Evolutionary conservation across 2,329 filamentous ascomycete species (phyloP), one percentile per base, ranked within the genome.

Genomic region (Orbilia ellipsospora): DNA sequence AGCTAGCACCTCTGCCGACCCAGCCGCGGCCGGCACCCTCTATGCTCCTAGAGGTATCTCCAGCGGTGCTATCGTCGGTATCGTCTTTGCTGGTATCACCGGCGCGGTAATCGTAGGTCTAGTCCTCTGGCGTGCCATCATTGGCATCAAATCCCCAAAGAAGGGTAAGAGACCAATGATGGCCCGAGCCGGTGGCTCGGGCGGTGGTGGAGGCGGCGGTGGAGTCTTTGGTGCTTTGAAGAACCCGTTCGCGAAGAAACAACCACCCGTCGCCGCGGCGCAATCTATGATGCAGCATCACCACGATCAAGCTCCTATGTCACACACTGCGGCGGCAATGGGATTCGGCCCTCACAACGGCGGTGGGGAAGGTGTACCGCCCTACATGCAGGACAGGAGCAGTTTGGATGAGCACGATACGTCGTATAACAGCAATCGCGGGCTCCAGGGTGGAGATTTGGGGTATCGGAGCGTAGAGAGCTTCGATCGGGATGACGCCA

Each of bases 21-120:
- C 72, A 5, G 64, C 45, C 26, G 52, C 59, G 1, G 69, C 61
- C 16, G 64, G 64, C 4, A 60, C 64, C 0, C 44, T 55, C 12
- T 74, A 74, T 54, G 63, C 70, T 10, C 72, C 72, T 0, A 69
- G 50, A 52, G 72, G 72, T 69, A 75, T 75, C 64, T 69, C 72
- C 6, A 75, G 64, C 40, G 72, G 72, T 16, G 72, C 72, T 44
- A 75, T 75, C 23, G 72, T 75, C 15, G 72, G 72, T 48, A 75
- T 75, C 50, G 72, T 69, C 28, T 75, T 75, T 31, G 72, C 72
- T 12, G 72, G 28, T 40, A 69, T 75, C 52, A 75, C 72, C 1
- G 72, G 72, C 45, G 64, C 54, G 4, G 72, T 75, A 15, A 75
- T 75, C 10, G 64, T 75, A 13, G 72, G 72, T 42, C 72, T 75